Base-by-base conservation (phyloP, 495 filamentous ascomycete genomes). In the Daldinia childiae region DNA sequence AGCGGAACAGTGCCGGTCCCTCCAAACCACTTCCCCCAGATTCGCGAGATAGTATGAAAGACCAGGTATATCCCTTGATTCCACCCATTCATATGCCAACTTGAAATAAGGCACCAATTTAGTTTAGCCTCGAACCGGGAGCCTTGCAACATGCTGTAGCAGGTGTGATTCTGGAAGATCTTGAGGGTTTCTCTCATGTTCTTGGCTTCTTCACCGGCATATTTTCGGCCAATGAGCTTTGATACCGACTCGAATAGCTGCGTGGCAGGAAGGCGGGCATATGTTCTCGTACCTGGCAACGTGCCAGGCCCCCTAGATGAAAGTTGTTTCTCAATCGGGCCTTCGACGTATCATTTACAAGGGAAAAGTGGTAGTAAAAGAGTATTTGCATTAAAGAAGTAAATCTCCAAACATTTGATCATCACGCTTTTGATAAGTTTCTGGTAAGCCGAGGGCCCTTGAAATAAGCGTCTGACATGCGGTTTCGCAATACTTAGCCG, bases 131-230 rank as follows among this genome's bases (percentile, higher is more conserved):
- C 51, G 58, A 66, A 43, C 71, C 17, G 24, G 71, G 71, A 66
- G 41, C 62, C 71, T 51, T 69, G 71, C 30, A 66, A 17, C 14
- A 52, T 59, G 17, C 58, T 69, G 58, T 69, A 54, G 61, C 65
- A 69, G 61, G 62, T 36, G 71, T 73, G 62, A 73, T 73, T 73
- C 71, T 73, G 71, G 71, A 73, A 73, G 71, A 73, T 73, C 71
- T 73, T 56, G 66, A 69, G 26, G 45, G 51, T 58, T 72, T 66
- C 66, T 51, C 52, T 69, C 62, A 52, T 58, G 9, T 39, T 73
- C 71, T 69, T 73, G 66, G 71, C 71, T 60, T 69, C 58, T 41
- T 63, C 50, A 54, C 66, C 71, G 71, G 71, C 71, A 66, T 59
- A 69, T 73, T 73, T 73, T 69, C 1, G 58, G 29, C 71, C 71